Evolutionary conservation across 768 basidiomycete species (phyloP).

Genomic region (Hemileccinum impolitum): DNA sequence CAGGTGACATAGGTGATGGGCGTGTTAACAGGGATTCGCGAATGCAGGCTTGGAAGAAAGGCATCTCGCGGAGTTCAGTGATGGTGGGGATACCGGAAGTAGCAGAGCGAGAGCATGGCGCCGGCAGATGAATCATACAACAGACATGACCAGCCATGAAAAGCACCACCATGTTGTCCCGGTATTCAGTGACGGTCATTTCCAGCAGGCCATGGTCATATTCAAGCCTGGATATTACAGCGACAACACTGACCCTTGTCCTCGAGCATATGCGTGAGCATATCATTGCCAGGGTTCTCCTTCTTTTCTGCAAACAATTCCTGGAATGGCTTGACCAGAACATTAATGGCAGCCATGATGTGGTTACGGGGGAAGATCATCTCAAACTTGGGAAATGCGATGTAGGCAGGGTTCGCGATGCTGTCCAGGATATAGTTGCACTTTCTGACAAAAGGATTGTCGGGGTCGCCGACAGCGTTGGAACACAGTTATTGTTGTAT

Average conservation of each 20-base stretch:
- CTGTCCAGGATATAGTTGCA: neutral
- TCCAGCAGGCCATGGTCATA: neutral
- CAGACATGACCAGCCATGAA: neutral
- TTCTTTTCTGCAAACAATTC: neutral
- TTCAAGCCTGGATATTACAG: neutral
- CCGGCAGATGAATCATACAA: neutral
- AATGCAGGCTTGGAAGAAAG: neutral
- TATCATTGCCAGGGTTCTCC: conserved; percentile 2
- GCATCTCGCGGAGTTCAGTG: neutral
- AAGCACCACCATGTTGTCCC: neutral
- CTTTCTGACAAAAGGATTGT: neutral
- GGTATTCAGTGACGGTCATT: neutral
- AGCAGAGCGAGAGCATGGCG: neutral
- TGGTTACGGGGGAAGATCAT: neutral
- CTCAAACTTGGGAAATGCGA: neutral
- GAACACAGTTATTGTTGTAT: neutral
- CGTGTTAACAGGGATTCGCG: neutral
- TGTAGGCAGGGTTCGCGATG: neutral
- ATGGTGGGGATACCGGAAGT: neutral
- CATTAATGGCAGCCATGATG: neutral
- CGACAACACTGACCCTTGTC: neutral
- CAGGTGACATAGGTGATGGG: neutral
- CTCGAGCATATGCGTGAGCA: conserved; percentile 6
- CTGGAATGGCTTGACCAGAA: neutral
- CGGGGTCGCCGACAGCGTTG: neutral